Evolutionary conservation across 257 asterid species (phyloP).

Genomic region (Gentiana dahurica): DNA sequence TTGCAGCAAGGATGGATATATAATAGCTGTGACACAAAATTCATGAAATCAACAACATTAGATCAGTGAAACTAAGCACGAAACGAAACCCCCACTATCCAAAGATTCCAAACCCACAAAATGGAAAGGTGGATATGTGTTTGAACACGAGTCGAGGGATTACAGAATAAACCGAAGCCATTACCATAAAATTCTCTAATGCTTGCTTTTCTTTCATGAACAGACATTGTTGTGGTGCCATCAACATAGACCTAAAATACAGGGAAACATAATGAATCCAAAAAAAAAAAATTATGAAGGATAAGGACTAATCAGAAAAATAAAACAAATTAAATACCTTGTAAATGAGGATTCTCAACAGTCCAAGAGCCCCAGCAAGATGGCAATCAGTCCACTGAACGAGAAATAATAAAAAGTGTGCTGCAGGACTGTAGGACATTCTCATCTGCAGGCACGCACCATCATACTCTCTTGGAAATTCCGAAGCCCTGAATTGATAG

Average conservation of each 20-base stretch:
- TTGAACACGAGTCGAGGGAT: no score
- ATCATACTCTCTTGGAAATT: conserved; percentile 71
- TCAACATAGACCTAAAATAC: conserved; percentile 78
- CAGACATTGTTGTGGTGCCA: conserved; percentile 91
- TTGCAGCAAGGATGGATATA: conserved; percentile 85
- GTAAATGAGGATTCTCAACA: conserved; percentile 75
- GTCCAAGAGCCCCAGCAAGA: conserved; percentile 95
- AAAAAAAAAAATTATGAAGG: neutral
- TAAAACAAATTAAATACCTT: conserved; percentile 33
- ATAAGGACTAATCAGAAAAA: conserved; percentile 1
- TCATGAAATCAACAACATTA: neutral
- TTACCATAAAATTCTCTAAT: conserved; percentile 88
- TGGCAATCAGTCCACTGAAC: conserved; percentile 94
- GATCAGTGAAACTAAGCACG: neutral
- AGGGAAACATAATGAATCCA: neutral
- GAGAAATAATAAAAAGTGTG: conserved; percentile 75
- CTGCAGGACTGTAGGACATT: conserved; percentile 93
- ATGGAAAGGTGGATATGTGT: neutral
- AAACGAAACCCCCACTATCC: no score
- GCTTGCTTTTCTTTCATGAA: conserved; percentile 93
- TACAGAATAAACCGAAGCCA: no score
- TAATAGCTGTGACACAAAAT: conserved; percentile 50
- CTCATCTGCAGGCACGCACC: conserved; percentile 96
- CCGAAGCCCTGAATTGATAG: conserved; percentile 63
- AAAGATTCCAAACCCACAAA: no score